Percentiles rank a stretch among this genome's conserved stretches.
These are phyloP conservation scores for Fusarium multiceps DNA, from an alignment of 2,329 filamentous ascomycete species.

Conservation along the genomic window DNA sequence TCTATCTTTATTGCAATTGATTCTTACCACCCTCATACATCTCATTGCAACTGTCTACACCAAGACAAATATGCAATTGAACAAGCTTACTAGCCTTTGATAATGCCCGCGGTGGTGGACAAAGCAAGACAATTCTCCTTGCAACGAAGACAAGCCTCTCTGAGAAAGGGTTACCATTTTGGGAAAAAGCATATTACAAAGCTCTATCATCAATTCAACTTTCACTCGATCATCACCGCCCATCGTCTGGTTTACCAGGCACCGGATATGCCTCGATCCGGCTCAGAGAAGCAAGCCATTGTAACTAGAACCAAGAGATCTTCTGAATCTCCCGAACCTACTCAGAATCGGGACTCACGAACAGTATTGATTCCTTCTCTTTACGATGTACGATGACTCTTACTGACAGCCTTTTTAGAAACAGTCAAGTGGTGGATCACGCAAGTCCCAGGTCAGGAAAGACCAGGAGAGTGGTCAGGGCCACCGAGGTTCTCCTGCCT, in stretches of 20 bases:
- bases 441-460: slow-evolving; percentile 21
- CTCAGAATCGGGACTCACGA: slow-evolving; percentile 5
- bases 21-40: background rate
- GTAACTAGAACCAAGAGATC: slow-evolving; percentile 37
- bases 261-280: slow-evolving; percentile 45
- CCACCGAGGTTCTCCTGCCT: slow-evolving; percentile 40
- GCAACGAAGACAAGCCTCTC: slow-evolving; percentile 18
- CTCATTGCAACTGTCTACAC: background rate
- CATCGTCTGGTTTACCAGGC: slow-evolving; percentile 42
- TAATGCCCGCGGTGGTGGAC: slow-evolving; percentile 47
- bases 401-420: slow-evolving; percentile 14
- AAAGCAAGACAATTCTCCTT: slow-evolving; percentile 44
- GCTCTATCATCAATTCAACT: slow-evolving; percentile 21
- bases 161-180: slow-evolving; percentile 9
- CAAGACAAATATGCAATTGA: slow-evolving; percentile 29
- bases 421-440: slow-evolving; percentile 13
- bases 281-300: slow-evolving; percentile 38
- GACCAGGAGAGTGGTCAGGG: slow-evolving; percentile 42
- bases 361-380: background rate
- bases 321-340: slow-evolving; percentile 29
- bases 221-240: slow-evolving; percentile 28
- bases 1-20: background rate
- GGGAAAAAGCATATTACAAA: slow-evolving; percentile 20
- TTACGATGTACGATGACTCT: rapidly evolving
- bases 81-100: slow-evolving; percentile 25